Base-by-base conservation (phyloP, 176 grass and related monocot species). In the Cymbopogon citratus region DNA sequence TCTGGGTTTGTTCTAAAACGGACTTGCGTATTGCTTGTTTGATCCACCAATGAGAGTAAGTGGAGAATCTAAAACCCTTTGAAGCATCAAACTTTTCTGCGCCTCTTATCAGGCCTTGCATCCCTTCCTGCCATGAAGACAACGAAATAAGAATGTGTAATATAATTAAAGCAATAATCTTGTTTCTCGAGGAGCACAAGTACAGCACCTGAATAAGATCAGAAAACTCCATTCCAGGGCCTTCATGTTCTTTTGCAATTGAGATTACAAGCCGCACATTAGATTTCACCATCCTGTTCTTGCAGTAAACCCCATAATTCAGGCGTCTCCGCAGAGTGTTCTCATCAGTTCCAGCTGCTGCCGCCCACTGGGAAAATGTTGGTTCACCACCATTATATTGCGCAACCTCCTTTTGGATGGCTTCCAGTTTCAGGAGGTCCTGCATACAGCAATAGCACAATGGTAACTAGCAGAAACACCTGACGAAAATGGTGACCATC, bases 31-130 rank as follows among this genome's bases (percentile, higher is more conserved):
- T 91, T 77, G 92, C 81, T 85, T 98, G 96, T 69, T 90, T 98
- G 63, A 95, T 98, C 92, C 92, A 98, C 92, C 96, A 95, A 75
- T 95, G 91, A 44, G 90, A 90, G 84, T 98, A 98, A 15, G 96
- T 98, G 14, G 96, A 98, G 63, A 95, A 98, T 52, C 94, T 95
- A 77, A 98, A 98, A 81, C 96, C 96, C 82, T 91, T 98, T 0
- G 87, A 89, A 64, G 80, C 90, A 67, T 98, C 92, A 88, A 98
- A 98, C 51, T 93, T 98, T 83, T 98, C 96, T 16, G 86, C 90
- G 10, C 84, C 92, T 59, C 82, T 88, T 74, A 90, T 77, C 15
- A 98, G 87, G 39, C 96, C 96, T 52, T 87, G 85, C 66, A 94
- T 93, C 38, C 96, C 92, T 83, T 95, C 91, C 92, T 98, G 77